A percentile compares a stretch with the other conserved stretches of the same genome.
These are phyloP conservation scores for Epichloe coenophiala DNA, from an alignment of 2,329 filamentous ascomycete species.

Conservation along the genomic window DNA sequence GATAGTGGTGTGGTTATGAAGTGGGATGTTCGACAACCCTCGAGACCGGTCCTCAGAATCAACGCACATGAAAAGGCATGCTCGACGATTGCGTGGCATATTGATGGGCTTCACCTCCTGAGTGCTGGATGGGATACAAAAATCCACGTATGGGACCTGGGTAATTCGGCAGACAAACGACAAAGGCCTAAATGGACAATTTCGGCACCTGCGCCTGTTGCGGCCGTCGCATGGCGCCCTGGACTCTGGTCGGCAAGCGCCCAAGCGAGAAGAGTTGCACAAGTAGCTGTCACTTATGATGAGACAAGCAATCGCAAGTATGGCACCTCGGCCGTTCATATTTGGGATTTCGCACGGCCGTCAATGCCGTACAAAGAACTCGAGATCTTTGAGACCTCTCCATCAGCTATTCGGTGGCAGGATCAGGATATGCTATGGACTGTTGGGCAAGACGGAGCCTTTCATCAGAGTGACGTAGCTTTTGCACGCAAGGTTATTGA, in stretches of 20 bases:
- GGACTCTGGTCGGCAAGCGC: constrained; percentile 52
- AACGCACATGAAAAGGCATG: constrained; percentile 48
- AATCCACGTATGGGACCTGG: constrained; percentile 53
- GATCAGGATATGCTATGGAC: constrained; percentile 55
- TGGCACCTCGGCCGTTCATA: constrained; percentile 45
- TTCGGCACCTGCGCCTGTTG: constrained; percentile 45
- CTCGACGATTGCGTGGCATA: constrained; percentile 51
- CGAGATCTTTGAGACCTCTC: constrained; percentile 44
- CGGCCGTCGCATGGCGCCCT: constrained; percentile 48
- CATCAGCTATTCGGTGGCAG: constrained; percentile 47
- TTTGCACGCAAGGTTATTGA: constrained; percentile 51
- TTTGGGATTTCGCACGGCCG: constrained; percentile 56
- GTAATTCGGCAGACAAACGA: constrained; percentile 43
- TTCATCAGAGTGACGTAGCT: constrained; percentile 51
- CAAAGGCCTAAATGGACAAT: constrained; percentile 53
- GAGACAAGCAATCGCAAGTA: constrained; percentile 39
- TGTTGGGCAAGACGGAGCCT: constrained; percentile 46
- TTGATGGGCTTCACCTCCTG: constrained; percentile 51
- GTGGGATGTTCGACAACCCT: constrained; percentile 47
- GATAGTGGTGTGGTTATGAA: constrained; percentile 49
- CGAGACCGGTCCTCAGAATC: constrained; percentile 41
- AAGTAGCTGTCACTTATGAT: constrained; percentile 49
- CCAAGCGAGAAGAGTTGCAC: constrained; percentile 44
- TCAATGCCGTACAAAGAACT: constrained; percentile 55
- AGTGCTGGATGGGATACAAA: constrained; percentile 49